Evolutionary conservation across 2,329 filamentous ascomycete species (phyloP).

Genomic region (Aureobasidium musti): DNA sequence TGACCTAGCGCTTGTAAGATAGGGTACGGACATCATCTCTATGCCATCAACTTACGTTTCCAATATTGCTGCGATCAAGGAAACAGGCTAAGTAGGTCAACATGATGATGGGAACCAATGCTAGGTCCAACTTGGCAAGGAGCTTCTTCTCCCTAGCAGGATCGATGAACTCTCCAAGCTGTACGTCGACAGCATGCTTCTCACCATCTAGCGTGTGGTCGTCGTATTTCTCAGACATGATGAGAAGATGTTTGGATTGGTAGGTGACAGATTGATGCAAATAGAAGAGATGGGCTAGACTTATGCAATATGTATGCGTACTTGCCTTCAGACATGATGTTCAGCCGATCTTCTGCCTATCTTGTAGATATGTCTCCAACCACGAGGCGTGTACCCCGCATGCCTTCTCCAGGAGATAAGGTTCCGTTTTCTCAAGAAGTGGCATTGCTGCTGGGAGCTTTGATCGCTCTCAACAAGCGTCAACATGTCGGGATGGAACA

Average conservation of each 20-base stretch:
- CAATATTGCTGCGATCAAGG: slow-evolving; percentile 58
- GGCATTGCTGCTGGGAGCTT: slow-evolving; percentile 5
- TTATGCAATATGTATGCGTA: slow-evolving; percentile 13
- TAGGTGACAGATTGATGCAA: not conserved
- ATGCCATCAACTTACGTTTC: slow-evolving; percentile 34
- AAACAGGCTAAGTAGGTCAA: slow-evolving; percentile 58
- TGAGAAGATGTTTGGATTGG: not conserved
- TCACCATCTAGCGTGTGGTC: slow-evolving; percentile 15
- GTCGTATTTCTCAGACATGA: slow-evolving; percentile 23
- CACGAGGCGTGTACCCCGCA: slow-evolving; percentile 17
- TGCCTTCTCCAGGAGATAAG: slow-evolving; percentile 19
- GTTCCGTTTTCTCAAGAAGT: not conserved
- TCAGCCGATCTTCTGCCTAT: slow-evolving; percentile 27
- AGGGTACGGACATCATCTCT: no score
- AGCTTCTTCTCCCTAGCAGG: slow-evolving; percentile 50
- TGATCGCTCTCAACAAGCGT: not conserved
- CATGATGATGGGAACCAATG: slow-evolving; percentile 57
- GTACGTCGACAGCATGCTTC: slow-evolving; percentile 13
- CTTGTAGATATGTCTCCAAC: slow-evolving; percentile 12
- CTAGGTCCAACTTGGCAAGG: slow-evolving; percentile 52
- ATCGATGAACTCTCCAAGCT: slow-evolving; percentile 42
- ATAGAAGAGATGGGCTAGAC: slow-evolving; percentile 8
- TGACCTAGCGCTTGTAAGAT: slow-evolving; percentile 30
- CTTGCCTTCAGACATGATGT: not conserved
- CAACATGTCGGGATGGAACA: not conserved